phyloP scores from a whole-genome alignment of 176 grass and related monocot genomes.

The Tuctoria greenei region DNA sequence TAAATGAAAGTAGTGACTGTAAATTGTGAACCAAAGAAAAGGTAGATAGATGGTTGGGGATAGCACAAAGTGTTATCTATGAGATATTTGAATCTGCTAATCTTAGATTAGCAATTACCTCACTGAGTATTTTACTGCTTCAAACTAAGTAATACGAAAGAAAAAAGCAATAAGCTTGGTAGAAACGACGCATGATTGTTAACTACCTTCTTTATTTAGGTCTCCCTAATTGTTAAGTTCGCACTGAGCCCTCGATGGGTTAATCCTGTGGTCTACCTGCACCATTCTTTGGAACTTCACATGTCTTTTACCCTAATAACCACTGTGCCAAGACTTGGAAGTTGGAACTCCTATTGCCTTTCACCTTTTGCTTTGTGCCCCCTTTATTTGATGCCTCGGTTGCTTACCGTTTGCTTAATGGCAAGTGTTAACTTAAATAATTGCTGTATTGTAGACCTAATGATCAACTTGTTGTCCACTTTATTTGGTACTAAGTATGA shows the following conservation, averaged over 20 bases:
- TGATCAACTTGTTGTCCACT: slow-evolving; percentile 58
- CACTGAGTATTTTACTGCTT: background rate
- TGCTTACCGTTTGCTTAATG: slow-evolving; percentile 47
- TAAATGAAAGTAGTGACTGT: slow-evolving; percentile 29
- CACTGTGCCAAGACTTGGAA: slow-evolving; percentile 28
- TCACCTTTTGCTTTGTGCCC: slow-evolving; percentile 32
- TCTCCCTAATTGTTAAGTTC: slow-evolving; percentile 10
- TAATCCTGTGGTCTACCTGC: slow-evolving; percentile 16
- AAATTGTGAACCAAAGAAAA: slow-evolving; percentile 23
- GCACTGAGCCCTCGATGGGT: background rate
- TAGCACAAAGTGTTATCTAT: slow-evolving; percentile 23
- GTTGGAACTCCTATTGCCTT: slow-evolving; percentile 43
- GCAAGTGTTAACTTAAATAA: slow-evolving; percentile 52
- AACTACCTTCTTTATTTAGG: slow-evolving; percentile 6
- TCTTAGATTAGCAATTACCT: slow-evolving; percentile 19
- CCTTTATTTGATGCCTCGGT: slow-evolving; percentile 49
- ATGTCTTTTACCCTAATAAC: slow-evolving; percentile 30
- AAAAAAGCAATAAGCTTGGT: background rate
- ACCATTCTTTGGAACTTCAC: slow-evolving; percentile 36
- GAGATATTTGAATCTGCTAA: slow-evolving; percentile 27
- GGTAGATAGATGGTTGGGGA: slow-evolving; percentile 19
- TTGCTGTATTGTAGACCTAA: slow-evolving; percentile 57
- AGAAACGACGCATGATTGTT: slow-evolving; percentile 13
- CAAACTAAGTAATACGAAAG: slow-evolving; percentile 11
- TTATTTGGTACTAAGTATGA: slow-evolving; percentile 49